Percentiles rank a stretch among this genome's conserved stretches.
Evolutionary conservation across 2,329 filamentous ascomycete genomes (phyloP).

Genomic region (Leptographium radiaticola): DNA sequence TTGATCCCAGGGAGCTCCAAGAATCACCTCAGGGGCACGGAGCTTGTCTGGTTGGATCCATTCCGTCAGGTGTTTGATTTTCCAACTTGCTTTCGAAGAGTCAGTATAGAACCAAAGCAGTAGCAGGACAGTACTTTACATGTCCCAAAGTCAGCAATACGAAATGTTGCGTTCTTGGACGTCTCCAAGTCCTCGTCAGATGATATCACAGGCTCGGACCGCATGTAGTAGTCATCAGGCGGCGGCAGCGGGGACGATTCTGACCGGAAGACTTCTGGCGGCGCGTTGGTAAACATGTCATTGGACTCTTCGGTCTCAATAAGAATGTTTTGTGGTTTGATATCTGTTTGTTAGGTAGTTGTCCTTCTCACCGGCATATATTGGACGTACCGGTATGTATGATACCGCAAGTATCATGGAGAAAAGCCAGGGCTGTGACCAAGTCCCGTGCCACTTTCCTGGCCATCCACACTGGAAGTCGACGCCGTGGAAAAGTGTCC

Average conservation of each 20-base stretch:
- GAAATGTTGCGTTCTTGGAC: not conserved
- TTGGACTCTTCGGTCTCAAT: not conserved
- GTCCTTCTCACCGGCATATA: not conserved
- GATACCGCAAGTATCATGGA: slow-evolving; percentile 1
- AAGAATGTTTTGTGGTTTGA: slow-evolving; percentile 4
- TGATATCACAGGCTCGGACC: not conserved
- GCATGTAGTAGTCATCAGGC: slow-evolving; percentile 1
- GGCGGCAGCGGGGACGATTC: not conserved
- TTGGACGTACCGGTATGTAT: not conserved
- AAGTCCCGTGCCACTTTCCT: not conserved
- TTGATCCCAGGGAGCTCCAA: not conserved
- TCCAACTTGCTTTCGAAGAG: not conserved
- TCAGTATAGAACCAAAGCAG: not conserved
- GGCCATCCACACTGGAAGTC: not conserved
- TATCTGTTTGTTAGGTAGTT: not conserved
- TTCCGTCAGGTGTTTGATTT: not conserved
- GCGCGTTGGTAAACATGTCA: not conserved
- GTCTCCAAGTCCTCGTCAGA: not conserved
- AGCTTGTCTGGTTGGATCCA: slow-evolving; percentile 5
- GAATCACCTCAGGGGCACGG: slow-evolving; percentile 2
- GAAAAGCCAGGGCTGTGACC: not conserved
- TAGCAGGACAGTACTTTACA: too few species aligned
- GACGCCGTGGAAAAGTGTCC: not conserved
- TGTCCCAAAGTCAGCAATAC: slow-evolving; percentile 1
- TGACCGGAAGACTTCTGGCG: not conserved